These are phyloP conservation scores for Penicillium sp. DNA, from an alignment of 2,329 filamentous ascomycete genomes.

Conservation along the genomic window DNA sequence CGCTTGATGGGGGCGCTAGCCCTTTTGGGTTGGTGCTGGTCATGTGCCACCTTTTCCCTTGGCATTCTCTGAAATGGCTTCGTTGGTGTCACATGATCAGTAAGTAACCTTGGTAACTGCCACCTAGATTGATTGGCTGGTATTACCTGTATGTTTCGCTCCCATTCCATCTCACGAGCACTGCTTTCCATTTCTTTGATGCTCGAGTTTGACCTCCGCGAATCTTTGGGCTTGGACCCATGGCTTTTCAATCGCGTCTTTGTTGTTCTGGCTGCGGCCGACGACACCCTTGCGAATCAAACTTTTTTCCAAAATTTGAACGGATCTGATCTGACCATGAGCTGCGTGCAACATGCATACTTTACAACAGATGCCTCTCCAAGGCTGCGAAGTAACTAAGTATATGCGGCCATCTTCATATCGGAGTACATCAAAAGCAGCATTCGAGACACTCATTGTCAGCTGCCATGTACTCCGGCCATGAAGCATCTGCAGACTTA, in stretches of 20 bases:
- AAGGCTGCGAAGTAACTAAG: background rate
- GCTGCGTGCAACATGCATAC: background rate
- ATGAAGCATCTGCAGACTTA: no score
- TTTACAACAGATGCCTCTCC: background rate
- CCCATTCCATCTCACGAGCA: background rate
- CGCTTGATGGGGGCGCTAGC: slow-evolving; percentile 34
- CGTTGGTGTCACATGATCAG: background rate
- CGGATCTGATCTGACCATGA: background rate
- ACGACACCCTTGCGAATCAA: background rate
- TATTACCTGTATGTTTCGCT: background rate
- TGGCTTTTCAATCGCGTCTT: background rate
- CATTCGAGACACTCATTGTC: background rate
- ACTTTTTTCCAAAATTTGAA: background rate
- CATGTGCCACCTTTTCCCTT: slow-evolving; percentile 6
- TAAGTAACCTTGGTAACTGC: background rate
- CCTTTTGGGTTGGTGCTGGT: slow-evolving; percentile 10
- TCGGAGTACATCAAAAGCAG: background rate
- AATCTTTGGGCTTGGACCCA: background rate
- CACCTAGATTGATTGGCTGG: background rate
- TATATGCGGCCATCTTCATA: background rate
- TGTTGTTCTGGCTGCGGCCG: background rate
- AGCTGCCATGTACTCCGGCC: background rate
- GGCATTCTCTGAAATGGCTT: background rate
- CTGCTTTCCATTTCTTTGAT: background rate
- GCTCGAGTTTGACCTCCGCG: background rate